phyloP scores from a whole-genome alignment of 2,329 filamentous ascomycete species.

The Amesomyces nigricolor region DNA sequence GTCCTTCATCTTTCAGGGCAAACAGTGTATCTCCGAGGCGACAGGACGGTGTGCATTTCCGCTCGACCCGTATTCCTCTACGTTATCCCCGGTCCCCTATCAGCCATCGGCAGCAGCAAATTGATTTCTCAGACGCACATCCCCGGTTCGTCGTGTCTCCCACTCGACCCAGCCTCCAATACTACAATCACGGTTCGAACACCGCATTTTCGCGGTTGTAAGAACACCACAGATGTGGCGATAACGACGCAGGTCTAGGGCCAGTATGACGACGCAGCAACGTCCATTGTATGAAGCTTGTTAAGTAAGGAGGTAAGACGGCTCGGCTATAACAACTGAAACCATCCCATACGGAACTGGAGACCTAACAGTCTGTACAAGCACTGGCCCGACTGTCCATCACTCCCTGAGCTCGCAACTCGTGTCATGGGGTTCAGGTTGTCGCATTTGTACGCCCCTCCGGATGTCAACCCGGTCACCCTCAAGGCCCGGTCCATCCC shows the following conservation, averaged over 20 bases:
- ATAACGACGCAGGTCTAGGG: background rate
- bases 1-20: background rate
- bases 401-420: background rate
- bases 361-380: background rate
- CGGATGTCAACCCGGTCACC: conserved; percentile 78
- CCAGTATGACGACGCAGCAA: background rate
- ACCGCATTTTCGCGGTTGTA: background rate
- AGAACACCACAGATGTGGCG: background rate
- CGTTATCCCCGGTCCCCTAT: conserved; percentile 8
- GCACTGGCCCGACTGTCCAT: background rate
- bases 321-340: conserved; percentile 1
- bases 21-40: conserved; percentile 15
- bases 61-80: background rate
- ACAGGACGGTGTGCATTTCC: conserved; percentile 6
- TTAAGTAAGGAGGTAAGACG: background rate
- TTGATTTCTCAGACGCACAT: background rate
- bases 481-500: conserved; percentile 77
- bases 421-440: conserved; percentile 31
- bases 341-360: background rate
- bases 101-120: conserved; percentile 2
- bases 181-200: background rate
- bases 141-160: too few relatives aligned
- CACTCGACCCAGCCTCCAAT: background rate
- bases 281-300: background rate
- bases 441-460: conserved; percentile 46